phyloP scores from a whole-genome alignment of 257 asterid genomes.

The Lithospermum erythrorhizon region DNA sequence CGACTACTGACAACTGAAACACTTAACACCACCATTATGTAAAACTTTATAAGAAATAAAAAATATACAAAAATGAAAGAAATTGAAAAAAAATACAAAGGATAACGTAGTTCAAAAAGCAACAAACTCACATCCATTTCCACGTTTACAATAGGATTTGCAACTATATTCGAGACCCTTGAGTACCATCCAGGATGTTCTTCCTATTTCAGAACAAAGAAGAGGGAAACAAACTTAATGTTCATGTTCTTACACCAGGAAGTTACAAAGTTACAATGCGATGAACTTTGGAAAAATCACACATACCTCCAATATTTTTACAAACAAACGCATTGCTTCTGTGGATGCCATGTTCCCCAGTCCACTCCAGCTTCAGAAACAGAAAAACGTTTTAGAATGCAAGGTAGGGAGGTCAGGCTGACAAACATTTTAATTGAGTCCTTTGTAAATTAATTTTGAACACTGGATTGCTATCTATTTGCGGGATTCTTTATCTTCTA shows the following conservation, averaged over 20 bases:
- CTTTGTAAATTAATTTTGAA: not conserved
- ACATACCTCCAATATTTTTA: slow-evolving; percentile 87
- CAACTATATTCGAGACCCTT: slow-evolving; percentile 54
- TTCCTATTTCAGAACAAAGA: slow-evolving; percentile 41
- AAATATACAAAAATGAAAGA: not conserved
- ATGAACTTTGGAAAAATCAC: slow-evolving; percentile 11
- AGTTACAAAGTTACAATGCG: not conserved
- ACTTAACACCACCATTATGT: no score
- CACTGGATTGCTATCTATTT: not conserved
- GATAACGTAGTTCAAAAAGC: not conserved
- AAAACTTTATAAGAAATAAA: no score
- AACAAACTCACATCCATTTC: slow-evolving; percentile 66
- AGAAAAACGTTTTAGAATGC: not conserved
- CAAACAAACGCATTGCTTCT: slow-evolving; percentile 98
- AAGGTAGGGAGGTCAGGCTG: not conserved
- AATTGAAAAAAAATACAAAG: not conserved
- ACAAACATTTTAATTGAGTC: not conserved
- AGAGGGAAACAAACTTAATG: not conserved
- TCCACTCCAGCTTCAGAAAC: slow-evolving; percentile 45
- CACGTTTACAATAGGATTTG: slow-evolving; percentile 61
- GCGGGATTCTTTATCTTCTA: not conserved
- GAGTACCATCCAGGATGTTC: slow-evolving; percentile 99
- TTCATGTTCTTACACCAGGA: slow-evolving; percentile 9
- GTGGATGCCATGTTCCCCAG: slow-evolving; percentile 83
- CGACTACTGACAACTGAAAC: no score